Evolutionary conservation across 1,139 yeast species (phyloP), one percentile per base, ranked within the genome.

Genomic region (Dujonia santamariae): DNA sequence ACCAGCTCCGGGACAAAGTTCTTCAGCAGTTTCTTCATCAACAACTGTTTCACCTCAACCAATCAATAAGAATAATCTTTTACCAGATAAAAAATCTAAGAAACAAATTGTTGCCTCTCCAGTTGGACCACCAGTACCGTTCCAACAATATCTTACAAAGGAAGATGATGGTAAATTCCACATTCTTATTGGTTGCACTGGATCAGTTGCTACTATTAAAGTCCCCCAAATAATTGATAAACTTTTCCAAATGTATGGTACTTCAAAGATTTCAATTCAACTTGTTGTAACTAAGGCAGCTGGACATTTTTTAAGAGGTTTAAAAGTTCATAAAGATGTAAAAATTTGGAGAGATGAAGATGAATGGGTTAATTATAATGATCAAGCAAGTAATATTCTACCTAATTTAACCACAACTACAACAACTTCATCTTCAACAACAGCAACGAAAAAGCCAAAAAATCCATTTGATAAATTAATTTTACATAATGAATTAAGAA

Each of bases 171-270:
- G 80, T 26, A 88, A 88, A 52, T 71, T 86, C 38, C 97, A 92
- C 57, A 81, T 92, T 27, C 66, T 92, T 37, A 67, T 92, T 28
- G 97, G 95, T 14, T 95, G 95, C 23, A 87, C 97, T 1, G 99
- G 98, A 1, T 85, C 96, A 1, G 97, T 92, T 4, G 98, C 98
- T 4, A 86, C 97, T 3, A 87, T 90, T 40, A 92, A 92, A 54
- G 83, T 92, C 22, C 96, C 96, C 0, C 59, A 84, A 45, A 85
- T 88, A 30, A 84, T 88, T 44, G 94, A 85, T 53, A 85, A 85
- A 51, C 66, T 88, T 30, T 82, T 81, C 53, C 85, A 85, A 54
- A 69, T 80, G 15, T 87, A 81, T 57, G 86, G 90, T 3, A 67
- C 75, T 2, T 74, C 78, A 28, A 79, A 79, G 41, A 78, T 87